phyloP scores from a whole-genome alignment of 78 protist species.

The slime mould (Dictyostelium discoideum) region DNA sequence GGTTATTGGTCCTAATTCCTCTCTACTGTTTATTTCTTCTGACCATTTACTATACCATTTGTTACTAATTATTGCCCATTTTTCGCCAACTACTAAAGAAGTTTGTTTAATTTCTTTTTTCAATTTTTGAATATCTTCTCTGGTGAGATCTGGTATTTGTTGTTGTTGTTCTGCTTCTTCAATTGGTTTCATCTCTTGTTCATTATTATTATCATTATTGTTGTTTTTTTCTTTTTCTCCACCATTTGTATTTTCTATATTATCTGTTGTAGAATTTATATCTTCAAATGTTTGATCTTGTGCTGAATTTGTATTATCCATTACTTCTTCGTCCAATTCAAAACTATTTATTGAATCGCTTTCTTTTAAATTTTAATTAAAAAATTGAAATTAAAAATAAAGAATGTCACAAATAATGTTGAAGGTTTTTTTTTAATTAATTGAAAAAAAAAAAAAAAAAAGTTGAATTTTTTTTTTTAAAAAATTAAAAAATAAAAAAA shows the following conservation, averaged over 20 bases:
- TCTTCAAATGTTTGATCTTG: conserved; percentile 4
- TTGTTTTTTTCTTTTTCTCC: neutral
- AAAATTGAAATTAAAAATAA: neutral
- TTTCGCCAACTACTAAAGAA: neutral
- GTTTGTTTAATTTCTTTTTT: neutral
- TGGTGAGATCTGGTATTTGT: neutral
- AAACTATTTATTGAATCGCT: neutral
- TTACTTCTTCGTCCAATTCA: conserved; percentile 12
- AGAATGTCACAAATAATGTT: neutral
- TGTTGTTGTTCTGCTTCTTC: neutral
- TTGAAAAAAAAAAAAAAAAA: neutral
- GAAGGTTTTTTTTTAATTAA: neutral
- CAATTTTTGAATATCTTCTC: neutral
- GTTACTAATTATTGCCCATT: conserved; percentile 7
- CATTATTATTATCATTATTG: neutral
- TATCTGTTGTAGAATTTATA: neutral
- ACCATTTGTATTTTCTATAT: neutral
- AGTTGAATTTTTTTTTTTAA: neutral
- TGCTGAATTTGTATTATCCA: neutral
- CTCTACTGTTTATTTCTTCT: neutral
- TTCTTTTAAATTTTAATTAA: neutral
- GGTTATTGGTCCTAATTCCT: conserved; percentile 45
- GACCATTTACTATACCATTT: conserved; percentile 35
- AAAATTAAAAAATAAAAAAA: neutral
- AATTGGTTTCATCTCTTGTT: neutral